Conservation (phyloP, 163 green algal genomes). For the Scenedesmus sp. region DNA sequence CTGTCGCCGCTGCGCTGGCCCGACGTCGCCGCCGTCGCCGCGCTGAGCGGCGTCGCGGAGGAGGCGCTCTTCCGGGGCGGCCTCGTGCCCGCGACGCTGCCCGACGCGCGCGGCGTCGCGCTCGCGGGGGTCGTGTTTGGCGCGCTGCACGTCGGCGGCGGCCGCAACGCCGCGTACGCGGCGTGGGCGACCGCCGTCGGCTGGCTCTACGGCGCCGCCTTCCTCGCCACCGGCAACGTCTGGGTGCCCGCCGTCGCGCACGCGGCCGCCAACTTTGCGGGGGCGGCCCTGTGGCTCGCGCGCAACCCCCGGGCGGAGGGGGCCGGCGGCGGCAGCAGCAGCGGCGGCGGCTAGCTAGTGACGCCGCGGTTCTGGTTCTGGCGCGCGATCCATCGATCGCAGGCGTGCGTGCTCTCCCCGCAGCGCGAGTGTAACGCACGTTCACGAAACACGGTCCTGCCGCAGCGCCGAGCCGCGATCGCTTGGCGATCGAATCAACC, state of each 20-base stretch:
- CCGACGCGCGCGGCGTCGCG: slow-evolving; percentile 78
- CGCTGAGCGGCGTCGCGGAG: slow-evolving; percentile 70
- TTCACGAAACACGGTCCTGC: too few species aligned
- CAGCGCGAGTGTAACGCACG: too few species aligned
- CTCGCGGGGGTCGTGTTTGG: slow-evolving; percentile 79
- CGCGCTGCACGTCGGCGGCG: slow-evolving; percentile 78
- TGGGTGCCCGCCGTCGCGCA: slow-evolving; percentile 76
- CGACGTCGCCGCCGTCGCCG: slow-evolving; percentile 70
- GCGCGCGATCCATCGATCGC: too few species aligned
- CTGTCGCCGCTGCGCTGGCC: slow-evolving; percentile 60
- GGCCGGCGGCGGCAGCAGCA: too few species aligned
- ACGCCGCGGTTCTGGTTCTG: too few species aligned
- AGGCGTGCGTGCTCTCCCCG: too few species aligned
- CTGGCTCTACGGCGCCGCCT: slow-evolving; percentile 71
- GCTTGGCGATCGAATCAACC: too few species aligned
- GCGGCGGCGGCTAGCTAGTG: too few species aligned
- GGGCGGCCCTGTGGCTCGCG: slow-evolving; percentile 68
- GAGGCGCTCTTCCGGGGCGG: slow-evolving; percentile 85
- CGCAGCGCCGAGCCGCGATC: too few species aligned
- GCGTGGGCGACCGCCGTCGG: slow-evolving; percentile 78
- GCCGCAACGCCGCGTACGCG: slow-evolving; percentile 81
- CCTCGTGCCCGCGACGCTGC: slow-evolving; percentile 75
- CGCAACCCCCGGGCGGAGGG: too few species aligned
- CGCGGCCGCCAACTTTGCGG: slow-evolving; percentile 72
- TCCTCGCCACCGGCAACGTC: slow-evolving; percentile 73